These are phyloP conservation scores for Eucalyptus urophylla DNA, from an alignment of 345 rosid genomes.

Conservation along the genomic window DNA sequence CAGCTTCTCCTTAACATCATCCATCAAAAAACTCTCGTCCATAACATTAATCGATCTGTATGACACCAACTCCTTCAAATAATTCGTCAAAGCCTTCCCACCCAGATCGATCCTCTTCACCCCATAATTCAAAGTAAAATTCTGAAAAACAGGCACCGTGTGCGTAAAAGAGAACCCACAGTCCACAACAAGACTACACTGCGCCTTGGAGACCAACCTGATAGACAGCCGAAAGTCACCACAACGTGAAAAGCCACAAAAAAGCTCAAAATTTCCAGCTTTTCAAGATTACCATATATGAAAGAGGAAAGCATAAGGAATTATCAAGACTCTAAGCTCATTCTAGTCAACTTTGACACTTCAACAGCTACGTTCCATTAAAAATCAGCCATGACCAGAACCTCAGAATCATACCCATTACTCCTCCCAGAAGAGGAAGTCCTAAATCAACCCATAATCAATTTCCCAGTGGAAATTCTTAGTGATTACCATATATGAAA, in stretches of 20 bases:
- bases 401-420: neutral
- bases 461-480: neutral
- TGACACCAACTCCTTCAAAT: slow-evolving; percentile 77
- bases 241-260: neutral
- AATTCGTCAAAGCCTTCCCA: slow-evolving; percentile 87
- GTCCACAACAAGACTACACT: slow-evolving; percentile 81
- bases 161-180: slow-evolving; percentile 90
- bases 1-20: slow-evolving; percentile 91
- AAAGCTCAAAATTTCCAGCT: neutral
- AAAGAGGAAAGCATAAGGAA: neutral
- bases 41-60: slow-evolving; percentile 69
- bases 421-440: neutral
- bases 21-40: slow-evolving; percentile 80
- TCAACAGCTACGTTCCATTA: neutral
- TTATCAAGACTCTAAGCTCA: neutral
- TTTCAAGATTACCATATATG: neutral
- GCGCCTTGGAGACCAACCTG: slow-evolving; percentile 34
- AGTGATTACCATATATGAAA: neutral
- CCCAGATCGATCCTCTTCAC: slow-evolving; percentile 81
- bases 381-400: neutral
- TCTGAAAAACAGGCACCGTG: slow-evolving; percentile 73
- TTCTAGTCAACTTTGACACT: neutral
- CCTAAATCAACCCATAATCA: neutral
- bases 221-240: neutral
- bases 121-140: slow-evolving; percentile 58